Percentiles rank a stretch among this genome's conserved stretches.
These are phyloP conservation scores for Tylopilus balloui DNA, from an alignment of 768 basidiomycete genomes.

Conservation along the genomic window DNA sequence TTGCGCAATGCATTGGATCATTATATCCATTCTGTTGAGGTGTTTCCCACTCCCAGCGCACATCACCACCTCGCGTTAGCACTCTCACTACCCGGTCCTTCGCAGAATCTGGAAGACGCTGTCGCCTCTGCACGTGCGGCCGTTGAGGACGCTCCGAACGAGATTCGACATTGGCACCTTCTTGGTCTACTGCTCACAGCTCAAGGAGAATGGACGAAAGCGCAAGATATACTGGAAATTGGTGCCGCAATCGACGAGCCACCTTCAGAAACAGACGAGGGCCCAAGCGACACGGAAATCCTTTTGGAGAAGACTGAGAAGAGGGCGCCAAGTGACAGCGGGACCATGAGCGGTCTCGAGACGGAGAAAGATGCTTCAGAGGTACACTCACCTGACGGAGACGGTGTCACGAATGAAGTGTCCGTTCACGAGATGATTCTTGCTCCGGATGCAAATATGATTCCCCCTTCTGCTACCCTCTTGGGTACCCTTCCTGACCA, in stretches of 20 bases:
- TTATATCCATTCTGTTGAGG: slow-evolving; percentile 45
- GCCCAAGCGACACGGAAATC: slow-evolving; percentile 21
- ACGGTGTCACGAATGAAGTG: slow-evolving; percentile 1
- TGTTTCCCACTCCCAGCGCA: slow-evolving; percentile 49
- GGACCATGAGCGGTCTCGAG: slow-evolving; percentile 9
- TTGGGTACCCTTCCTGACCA: slow-evolving; percentile 46
- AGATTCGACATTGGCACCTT: slow-evolving; percentile 85
- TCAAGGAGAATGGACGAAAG: slow-evolving; percentile 73
- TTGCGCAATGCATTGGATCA: slow-evolving; percentile 54
- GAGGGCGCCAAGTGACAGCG: background rate
- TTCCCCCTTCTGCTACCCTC: slow-evolving; percentile 42
- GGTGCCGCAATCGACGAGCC: slow-evolving; percentile 59
- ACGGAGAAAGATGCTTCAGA: slow-evolving; percentile 5
- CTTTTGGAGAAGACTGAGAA: slow-evolving; percentile 11
- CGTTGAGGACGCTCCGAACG: slow-evolving; percentile 61
- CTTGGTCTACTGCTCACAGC: slow-evolving; percentile 79
- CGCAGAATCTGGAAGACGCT: slow-evolving; percentile 64
- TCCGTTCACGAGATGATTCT: slow-evolving; percentile 27
- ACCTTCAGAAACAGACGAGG: slow-evolving; percentile 31
- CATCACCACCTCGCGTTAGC: slow-evolving; percentile 82
- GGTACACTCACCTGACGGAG: background rate
- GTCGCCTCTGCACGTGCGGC: slow-evolving; percentile 63
- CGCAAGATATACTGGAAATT: slow-evolving; percentile 70
- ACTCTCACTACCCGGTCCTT: slow-evolving; percentile 56
- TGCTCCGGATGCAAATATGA: slow-evolving; percentile 19